Evolutionary conservation across 495 filamentous ascomycete genomes (phyloP), one percentile per base, ranked within the genome.

Genomic region (Aspergillus hancockii): DNA sequence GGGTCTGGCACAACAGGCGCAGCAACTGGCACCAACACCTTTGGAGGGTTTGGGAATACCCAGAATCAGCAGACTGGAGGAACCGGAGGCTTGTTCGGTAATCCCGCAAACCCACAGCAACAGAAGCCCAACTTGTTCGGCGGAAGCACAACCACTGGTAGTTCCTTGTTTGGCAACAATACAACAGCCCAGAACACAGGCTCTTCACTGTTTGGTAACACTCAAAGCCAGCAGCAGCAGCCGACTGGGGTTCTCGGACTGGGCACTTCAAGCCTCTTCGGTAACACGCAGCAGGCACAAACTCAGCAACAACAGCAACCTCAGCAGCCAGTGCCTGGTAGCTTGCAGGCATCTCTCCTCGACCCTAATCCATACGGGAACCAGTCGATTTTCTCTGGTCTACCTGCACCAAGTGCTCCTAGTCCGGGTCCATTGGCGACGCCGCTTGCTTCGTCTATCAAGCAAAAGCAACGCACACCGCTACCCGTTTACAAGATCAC

Each of bases 401-500:
- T 96, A 21, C 83, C 81, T 7, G 79, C 83, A 0, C 84, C 86
- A 13, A 84, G 80, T 59, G 72, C 83, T 8, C 77, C 85, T 36
- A 87, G 88, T 58, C 86, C 89, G 1, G 92, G 92, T 34, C 92
- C 92, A 5, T 78, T 97, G 55, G 92, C 92, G 16, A 96, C 92
- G 1, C 92, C 94, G 0, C 83, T 97, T n/a, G 85, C 83, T 22
- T 86, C 84, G 58, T 86, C 81, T 54, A 77, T 81, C 60, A 89
- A 90, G 68, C 80, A 85, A 49, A 90, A 88, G 72, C 88, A 90
- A 70, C 86, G 85, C 58, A 86, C 82, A 57, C 88, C 91, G 7
- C 70, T 96, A 55, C 94, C 95, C 8, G 85, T 92, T 63, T 93
- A 95, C 75, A 94, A 91, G 71, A 84, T 97, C 60, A 94, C 89